Percentiles rank a stretch among this genome's conserved stretches.
These are phyloP conservation scores for Ustilago crameri DNA, from an alignment of 1,284 basidiomycete species.

Conservation along the genomic window DNA sequence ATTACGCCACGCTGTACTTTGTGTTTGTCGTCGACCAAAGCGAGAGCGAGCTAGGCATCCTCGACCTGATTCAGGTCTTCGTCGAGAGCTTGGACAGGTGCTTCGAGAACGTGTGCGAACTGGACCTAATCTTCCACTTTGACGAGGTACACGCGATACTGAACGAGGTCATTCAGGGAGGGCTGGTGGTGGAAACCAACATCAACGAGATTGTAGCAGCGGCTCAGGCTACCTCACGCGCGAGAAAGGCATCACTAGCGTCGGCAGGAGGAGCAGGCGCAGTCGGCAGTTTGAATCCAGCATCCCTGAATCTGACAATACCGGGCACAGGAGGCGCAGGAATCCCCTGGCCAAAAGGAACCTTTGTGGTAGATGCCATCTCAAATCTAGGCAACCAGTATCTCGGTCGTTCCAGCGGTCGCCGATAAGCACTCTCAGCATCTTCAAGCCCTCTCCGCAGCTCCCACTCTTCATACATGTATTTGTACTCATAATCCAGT, in stretches of 20 bases:
- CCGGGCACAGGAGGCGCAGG: conserved; percentile 16
- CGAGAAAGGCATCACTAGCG: conserved; percentile 30
- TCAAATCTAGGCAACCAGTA: conserved; percentile 47
- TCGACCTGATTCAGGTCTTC: conserved; percentile 99
- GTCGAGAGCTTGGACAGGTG: conserved; percentile 94
- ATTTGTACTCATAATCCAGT: conserved; percentile 11
- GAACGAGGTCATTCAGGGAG: conserved; percentile 94
- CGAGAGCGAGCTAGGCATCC: conserved; percentile 93
- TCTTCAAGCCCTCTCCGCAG: too few relatives aligned
- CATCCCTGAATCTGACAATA: conserved; percentile 21
- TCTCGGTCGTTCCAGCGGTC: conserved; percentile 30
- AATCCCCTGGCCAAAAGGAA: conserved; percentile 45
- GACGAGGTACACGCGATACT: conserved; percentile 97
- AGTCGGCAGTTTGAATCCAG: conserved; percentile 19
- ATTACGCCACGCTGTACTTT: conserved; percentile 95
- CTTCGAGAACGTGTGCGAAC: conserved; percentile 98
- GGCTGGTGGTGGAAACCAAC: conserved; percentile 97
- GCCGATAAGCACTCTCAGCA: conserved; percentile 11
- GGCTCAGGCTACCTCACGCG: conserved; percentile 33
- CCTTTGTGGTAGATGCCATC: conserved; percentile 47
- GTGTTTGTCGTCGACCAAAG: conserved; percentile 94
- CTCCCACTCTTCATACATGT: conserved; percentile 5
- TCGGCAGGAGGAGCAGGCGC: conserved; percentile 9
- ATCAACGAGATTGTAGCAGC: conserved; percentile 86
- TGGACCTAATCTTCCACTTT: conserved; percentile 98